Conservation (phyloP, 1,284 basidiomycete species). For the Melanopsichium pennsylvanicum region DNA sequence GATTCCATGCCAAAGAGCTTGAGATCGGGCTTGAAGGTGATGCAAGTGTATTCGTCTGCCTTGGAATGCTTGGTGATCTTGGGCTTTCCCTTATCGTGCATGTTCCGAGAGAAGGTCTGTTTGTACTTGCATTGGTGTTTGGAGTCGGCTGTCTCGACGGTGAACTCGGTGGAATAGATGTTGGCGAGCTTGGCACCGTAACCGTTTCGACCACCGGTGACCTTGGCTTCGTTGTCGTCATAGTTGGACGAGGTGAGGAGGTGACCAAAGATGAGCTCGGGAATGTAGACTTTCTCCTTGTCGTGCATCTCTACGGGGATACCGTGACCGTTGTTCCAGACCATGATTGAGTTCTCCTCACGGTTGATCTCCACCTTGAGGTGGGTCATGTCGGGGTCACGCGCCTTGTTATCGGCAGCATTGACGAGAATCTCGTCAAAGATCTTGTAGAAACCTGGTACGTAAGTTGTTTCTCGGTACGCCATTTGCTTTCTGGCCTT, state of each 20-base stretch:
- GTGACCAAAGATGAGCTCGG: conserved; percentile 96
- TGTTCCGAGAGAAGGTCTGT: conserved; percentile 93
- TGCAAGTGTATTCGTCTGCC: conserved; percentile 84
- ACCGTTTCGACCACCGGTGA: conserved; percentile 97
- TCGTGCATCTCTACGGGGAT: conserved; percentile 95
- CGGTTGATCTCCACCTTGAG: conserved; percentile 75
- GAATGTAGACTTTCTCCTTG: conserved; percentile 93
- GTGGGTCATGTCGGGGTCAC: conserved; percentile 61
- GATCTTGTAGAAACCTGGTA: conserved; percentile 99
- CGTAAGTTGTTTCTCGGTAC: conserved; percentile 79
- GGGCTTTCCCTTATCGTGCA: conserved; percentile 85
- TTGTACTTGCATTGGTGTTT: conserved; percentile 88
- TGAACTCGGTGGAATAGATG: conserved; percentile 97
- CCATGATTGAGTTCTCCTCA: conserved; percentile 84
- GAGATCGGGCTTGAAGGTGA: conserved; percentile 93
- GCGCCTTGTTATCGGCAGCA: conserved; percentile 95
- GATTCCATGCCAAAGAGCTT: conserved; percentile 87
- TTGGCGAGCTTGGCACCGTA: conserved; percentile 97
- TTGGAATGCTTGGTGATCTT: conserved; percentile 82
- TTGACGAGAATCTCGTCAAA: conserved; percentile 99
- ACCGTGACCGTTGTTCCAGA: conserved; percentile 94
- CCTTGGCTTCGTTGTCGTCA: conserved; percentile 98
- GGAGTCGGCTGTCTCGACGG: conserved; percentile 95
- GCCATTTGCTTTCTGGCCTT: conserved; percentile 59
- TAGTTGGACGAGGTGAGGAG: conserved; percentile 96